Evolutionary conservation across 768 basidiomycete genomes (phyloP).

Genomic region (Podaxis carcinomalis): DNA sequence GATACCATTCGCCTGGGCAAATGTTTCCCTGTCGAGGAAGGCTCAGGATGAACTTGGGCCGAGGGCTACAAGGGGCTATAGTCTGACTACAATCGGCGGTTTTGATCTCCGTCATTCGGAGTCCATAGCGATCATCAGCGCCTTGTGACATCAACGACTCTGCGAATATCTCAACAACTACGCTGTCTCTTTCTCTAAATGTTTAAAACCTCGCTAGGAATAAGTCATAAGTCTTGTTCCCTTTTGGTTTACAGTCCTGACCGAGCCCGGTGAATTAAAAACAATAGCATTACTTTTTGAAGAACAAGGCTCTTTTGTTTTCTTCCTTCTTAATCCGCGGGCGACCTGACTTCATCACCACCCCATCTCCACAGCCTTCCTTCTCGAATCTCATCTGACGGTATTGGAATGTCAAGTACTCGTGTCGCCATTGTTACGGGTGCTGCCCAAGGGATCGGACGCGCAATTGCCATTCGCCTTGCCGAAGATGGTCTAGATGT

Average conservation of each 20-base stretch:
- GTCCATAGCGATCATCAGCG: neutral
- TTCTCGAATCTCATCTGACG: neutral
- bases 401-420: neutral
- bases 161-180: neutral
- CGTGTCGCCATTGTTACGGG: conserved; percentile 37
- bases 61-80: neutral
- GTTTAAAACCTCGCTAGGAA: neutral
- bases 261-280: neutral
- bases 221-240: neutral
- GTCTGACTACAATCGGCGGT: neutral
- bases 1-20: neutral
- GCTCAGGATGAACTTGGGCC: neutral
- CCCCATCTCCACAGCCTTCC: neutral
- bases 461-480: conserved; percentile 35
- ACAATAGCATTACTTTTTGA: neutral
- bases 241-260: neutral
- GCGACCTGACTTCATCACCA: neutral
- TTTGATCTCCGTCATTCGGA: neutral
- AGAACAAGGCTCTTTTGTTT: neutral
- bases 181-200: neutral
- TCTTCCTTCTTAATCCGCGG: neutral
- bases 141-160: neutral
- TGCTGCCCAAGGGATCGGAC: conserved; percentile 37
- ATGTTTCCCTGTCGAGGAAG: neutral
- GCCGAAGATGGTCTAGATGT: conserved; percentile 37